phyloP scores from a whole-genome alignment of 208 protist genomes.

The Perkinsela sp. region DNA sequence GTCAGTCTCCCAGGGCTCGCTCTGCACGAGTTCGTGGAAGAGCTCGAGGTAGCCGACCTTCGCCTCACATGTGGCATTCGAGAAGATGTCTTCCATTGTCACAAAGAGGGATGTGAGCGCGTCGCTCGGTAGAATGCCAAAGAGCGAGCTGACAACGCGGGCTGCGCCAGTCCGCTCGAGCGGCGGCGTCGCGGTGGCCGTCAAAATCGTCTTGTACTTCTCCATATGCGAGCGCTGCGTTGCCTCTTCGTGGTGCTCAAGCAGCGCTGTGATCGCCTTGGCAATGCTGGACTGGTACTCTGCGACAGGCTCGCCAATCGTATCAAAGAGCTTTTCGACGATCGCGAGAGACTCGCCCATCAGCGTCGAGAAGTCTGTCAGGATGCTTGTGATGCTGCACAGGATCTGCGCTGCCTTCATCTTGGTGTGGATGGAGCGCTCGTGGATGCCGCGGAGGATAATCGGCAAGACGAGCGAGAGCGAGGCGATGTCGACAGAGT shows the following conservation, averaged over 20 bases:
- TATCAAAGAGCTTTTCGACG: constrained; percentile 40
- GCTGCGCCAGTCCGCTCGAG: constrained; percentile 65
- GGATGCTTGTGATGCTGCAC: constrained; percentile 49
- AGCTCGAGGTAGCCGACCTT: constrained; percentile 46
- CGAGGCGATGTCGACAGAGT: constrained; percentile 61
- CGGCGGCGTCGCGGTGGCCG: constrained; percentile 19
- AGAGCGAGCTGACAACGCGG: constrained; percentile 59
- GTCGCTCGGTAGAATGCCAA: constrained; percentile 25
- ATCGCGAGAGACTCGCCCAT: constrained; percentile 51
- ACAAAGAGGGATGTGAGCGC: constrained; percentile 26
- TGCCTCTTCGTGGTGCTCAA: constrained; percentile 22
- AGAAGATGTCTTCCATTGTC: constrained; percentile 14
- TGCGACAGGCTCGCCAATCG: constrained; percentile 40
- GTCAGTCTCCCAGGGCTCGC: constrained; percentile 23
- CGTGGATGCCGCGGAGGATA: constrained; percentile 34
- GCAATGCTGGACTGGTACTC: constrained; percentile 51
- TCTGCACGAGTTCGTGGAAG: constrained; percentile 61
- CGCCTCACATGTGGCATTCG: not conserved
- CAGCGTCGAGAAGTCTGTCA: constrained; percentile 40
- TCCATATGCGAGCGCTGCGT: constrained; percentile 27
- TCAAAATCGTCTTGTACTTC: constrained; percentile 43
- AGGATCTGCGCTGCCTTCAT: constrained; percentile 69
- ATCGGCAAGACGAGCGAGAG: constrained; percentile 69
- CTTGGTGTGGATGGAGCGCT: constrained; percentile 25
- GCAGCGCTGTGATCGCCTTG: constrained; percentile 43